phyloP scores from a whole-genome alignment of 345 rosid genomes.

The Citrus inodora region DNA sequence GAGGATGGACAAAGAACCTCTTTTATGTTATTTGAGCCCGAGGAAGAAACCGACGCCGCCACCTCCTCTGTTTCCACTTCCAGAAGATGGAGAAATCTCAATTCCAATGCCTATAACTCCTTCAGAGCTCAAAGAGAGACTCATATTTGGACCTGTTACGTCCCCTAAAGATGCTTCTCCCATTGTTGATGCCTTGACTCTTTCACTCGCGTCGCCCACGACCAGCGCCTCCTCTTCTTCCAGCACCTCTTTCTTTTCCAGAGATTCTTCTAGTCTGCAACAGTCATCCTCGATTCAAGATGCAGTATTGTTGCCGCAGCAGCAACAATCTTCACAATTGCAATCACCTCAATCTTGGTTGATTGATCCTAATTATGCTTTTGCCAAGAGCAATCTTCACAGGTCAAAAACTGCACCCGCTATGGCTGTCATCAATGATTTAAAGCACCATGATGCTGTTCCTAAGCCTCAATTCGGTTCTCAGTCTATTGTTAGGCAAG shows the following conservation, averaged over 20 bases:
- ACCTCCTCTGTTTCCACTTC: constrained; percentile 54
- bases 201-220: constrained; percentile 34
- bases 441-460: constrained; percentile 16
- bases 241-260: constrained; percentile 3
- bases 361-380: constrained; percentile 26
- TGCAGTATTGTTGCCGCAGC: constrained; percentile 24
- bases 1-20: constrained; percentile 58
- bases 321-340: constrained; percentile 2
- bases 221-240: constrained; percentile 24
- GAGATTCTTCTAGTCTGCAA: constrained; percentile 6
- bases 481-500: constrained; percentile 57
- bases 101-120: constrained; percentile 63
- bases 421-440: constrained; percentile 62
- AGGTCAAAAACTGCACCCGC: constrained; percentile 85
- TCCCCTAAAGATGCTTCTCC: constrained; percentile 40
- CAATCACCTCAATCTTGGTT: constrained; percentile 32
- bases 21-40: constrained; percentile 48
- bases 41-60: constrained; percentile 26
- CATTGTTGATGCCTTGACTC: constrained; percentile 48
- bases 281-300: constrained; percentile 9
- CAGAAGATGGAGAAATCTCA: constrained; percentile 61
- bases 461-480: constrained; percentile 49
- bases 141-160: constrained; percentile 63
- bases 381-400: constrained; percentile 43
- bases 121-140: constrained; percentile 57